A percentile compares a stretch with the other conserved stretches of the same genome.
Conservation (phyloP, 805 yeast species). For the Debaryomyces maramus region DNA sequence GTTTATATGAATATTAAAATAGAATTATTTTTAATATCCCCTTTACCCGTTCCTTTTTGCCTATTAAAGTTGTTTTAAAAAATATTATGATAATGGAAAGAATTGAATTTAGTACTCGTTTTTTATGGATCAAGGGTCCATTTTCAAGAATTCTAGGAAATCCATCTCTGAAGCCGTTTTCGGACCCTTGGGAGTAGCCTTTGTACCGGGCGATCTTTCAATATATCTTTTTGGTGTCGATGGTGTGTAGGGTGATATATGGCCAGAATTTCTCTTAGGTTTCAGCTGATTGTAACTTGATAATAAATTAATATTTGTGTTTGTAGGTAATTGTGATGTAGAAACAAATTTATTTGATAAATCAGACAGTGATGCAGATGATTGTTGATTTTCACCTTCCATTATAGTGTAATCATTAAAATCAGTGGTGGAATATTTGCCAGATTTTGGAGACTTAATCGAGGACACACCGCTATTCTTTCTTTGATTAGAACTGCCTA, state of each 20-base stretch:
- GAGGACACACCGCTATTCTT: slow-evolving; percentile 4
- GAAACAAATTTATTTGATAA: background rate
- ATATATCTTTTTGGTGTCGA: background rate
- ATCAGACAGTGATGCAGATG: background rate
- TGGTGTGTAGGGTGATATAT: background rate
- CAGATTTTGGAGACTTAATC: slow-evolving; percentile 1
- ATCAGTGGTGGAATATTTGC: slow-evolving; percentile 1
- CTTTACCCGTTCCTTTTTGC: no score
- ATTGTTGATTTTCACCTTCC: background rate
- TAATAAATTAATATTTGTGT: background rate
- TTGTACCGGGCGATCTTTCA: background rate
- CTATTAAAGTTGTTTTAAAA: no score
- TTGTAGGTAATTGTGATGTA: background rate
- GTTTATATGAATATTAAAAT: no score
- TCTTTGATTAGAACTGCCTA: background rate
- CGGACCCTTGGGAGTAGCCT: background rate
- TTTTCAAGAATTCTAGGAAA: slow-evolving; percentile 46
- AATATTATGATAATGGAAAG: no score
- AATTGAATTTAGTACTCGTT: background rate
- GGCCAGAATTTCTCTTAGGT: background rate
- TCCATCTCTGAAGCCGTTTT: slow-evolving; percentile 35
- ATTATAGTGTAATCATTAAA: no score
- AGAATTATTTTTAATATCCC: no score
- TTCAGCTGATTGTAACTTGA: background rate
- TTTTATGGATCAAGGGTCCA: slow-evolving; percentile 30